These are phyloP conservation scores for Zygnema cylindricum DNA, from an alignment of 139 green algal species.

Conservation along the genomic window DNA sequence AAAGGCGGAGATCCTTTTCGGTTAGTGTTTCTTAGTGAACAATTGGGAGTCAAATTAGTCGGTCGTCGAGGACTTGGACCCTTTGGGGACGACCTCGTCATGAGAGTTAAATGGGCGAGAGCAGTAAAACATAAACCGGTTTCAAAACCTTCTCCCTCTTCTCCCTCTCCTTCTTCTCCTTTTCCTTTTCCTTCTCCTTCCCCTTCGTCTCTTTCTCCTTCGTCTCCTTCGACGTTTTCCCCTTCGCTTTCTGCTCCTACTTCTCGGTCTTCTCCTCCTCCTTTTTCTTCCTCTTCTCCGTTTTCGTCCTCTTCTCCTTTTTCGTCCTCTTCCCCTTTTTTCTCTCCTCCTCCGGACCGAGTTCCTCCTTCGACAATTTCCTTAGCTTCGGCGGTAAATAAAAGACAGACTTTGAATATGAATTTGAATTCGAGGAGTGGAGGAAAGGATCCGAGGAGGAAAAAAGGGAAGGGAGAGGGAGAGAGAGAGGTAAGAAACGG, in stretches of 20 bases:
- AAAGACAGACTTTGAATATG: background rate
- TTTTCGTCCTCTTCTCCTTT: too few relatives aligned
- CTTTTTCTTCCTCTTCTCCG: too few relatives aligned
- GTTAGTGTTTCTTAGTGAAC: slow-evolving; percentile 24
- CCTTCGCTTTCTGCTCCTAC: too few relatives aligned
- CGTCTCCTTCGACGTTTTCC: too few relatives aligned
- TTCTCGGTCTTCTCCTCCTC: too few relatives aligned
- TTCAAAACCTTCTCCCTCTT: background rate
- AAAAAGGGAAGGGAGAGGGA: background rate
- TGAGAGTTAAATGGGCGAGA: background rate
- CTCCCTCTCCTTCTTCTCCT: too few relatives aligned
- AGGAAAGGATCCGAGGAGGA: background rate
- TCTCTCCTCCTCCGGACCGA: too few relatives aligned
- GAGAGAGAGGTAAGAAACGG: background rate
- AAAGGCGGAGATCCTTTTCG: slow-evolving; percentile 23
- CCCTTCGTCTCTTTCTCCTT: too few relatives aligned
- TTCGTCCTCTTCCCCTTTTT: too few relatives aligned
- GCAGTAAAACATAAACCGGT: background rate
- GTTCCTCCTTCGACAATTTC: too few relatives aligned
- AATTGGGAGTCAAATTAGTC: slow-evolving; percentile 42
- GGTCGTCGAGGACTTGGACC: slow-evolving; percentile 34
- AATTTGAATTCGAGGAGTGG: background rate
- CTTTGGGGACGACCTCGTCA: slow-evolving; percentile 20
- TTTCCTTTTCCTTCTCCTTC: too few relatives aligned
- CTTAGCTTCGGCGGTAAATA: too few relatives aligned